Base-by-base conservation (phyloP, 106 monocot species). In the Iris macrosiphon region DNA sequence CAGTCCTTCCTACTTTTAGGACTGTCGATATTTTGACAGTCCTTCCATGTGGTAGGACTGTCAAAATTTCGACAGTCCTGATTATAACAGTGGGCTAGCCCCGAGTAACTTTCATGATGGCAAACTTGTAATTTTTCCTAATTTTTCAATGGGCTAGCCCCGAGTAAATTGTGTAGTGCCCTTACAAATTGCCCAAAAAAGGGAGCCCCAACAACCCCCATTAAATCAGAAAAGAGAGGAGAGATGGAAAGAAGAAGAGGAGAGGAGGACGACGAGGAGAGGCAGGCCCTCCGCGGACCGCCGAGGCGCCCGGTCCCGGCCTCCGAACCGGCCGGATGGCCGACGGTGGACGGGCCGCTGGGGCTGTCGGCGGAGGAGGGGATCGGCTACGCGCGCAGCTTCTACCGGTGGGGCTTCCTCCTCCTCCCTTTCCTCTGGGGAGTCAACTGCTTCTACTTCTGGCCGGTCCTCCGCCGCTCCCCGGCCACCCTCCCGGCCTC, bases 371-470 rank as follows among this genome's bases (percentile, higher is more conserved):
- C 65, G 43, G 93, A 88, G 54, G 76, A 89, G 26, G 68, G 82
- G 13, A 61, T 78, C 34, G 65, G 25, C 16, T 77, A 70, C 60
- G 89, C 95, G 7, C 84, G 79, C 6, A 67, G 71, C 31, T 89
- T 76, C 77, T 89, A 76, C 63, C 31, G 56, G 1, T 85, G 89
- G 81, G 89, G 95, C 0, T 82, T 85, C 56, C 74, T 66, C 20
- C 67, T 82, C 49, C 77, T 85, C 21, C 89, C 89, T 18, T 72
- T 78, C 31, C 79, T 95, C 8, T 95, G 89, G 85, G 95, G 74
- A 19, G 71, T 95, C 71, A 95, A 85, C 60, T 82, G 82, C 74
- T 61, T 75, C 67, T 95, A 89, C 61, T 89, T 95, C 73, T 94
- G 88, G 93, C 93, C 88, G 57, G 81, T 84, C 40, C 75, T 84